phyloP scores from a whole-genome alignment of 345 rosid genomes.

The Corymbia maculata region DNA sequence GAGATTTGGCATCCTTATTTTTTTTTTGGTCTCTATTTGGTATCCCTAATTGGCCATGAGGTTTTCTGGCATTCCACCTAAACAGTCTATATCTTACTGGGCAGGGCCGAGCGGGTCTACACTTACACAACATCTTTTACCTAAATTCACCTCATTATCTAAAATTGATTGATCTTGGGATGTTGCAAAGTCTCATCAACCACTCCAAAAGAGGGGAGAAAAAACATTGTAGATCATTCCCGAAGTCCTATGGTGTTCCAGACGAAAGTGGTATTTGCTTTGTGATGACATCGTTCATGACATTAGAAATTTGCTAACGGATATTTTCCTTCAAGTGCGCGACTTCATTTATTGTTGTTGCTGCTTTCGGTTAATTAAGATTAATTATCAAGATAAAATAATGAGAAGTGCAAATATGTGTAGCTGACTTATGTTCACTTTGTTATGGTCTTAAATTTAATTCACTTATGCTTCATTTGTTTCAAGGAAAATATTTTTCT shows the following conservation, averaged over 20 bases:
- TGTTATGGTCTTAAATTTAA: background rate
- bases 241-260: background rate
- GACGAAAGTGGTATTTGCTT: background rate
- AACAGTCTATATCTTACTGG: background rate
- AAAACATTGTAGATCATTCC: background rate
- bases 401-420: background rate
- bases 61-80: background rate
- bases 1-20: background rate
- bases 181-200: background rate
- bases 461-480: too few species aligned
- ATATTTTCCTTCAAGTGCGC: background rate
- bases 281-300: background rate
- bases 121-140: background rate
- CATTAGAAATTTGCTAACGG: background rate
- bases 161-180: background rate
- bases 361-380: background rate
- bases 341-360: background rate
- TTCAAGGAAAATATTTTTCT: too few species aligned
- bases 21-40: too few species aligned
- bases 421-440: background rate
- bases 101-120: background rate
- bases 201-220: background rate
- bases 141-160: background rate
- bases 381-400: too few species aligned
- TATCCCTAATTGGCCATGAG: background rate